Percentiles rank a stretch among this genome's conserved stretches.
Conservation (phyloP, 139 green algal genomes). For the Volvox reticuliferus region DNA sequence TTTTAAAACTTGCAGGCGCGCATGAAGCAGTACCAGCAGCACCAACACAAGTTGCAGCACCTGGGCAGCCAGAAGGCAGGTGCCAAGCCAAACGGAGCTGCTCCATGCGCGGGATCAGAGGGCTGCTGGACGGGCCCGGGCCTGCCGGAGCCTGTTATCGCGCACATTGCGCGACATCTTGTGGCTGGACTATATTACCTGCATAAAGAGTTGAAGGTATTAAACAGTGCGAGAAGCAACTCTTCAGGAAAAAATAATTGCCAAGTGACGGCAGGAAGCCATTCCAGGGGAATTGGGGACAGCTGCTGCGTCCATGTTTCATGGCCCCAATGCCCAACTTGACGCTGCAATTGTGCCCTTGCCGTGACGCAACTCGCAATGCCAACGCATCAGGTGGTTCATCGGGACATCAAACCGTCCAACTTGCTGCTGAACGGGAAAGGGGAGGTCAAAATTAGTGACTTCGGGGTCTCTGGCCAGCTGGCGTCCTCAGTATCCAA, state of each 20-base stretch:
- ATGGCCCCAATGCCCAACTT: too few relatives aligned
- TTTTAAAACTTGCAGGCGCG: constrained; percentile 4
- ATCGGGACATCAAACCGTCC: constrained; percentile 87
- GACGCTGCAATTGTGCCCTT: too few relatives aligned
- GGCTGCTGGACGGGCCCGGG: not conserved
- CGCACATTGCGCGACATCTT: constrained; percentile 66
- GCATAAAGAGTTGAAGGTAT: constrained; percentile 65
- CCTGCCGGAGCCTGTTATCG: constrained; percentile 64
- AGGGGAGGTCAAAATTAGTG: constrained; percentile 77
- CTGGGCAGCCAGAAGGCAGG: not conserved
- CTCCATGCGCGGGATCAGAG: not conserved
- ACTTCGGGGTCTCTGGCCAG: constrained; percentile 80
- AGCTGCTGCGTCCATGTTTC: too few relatives aligned
- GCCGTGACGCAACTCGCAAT: too few relatives aligned
- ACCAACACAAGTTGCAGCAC: constrained; percentile 21
- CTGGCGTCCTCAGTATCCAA: constrained; percentile 63
- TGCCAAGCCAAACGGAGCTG: not conserved
- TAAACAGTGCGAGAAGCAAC: too few relatives aligned
- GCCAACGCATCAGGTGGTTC: constrained; percentile 57
- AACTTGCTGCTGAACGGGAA: constrained; percentile 82
- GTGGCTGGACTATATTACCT: constrained; percentile 72
- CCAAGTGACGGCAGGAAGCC: too few relatives aligned
- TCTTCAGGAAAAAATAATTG: too few relatives aligned
- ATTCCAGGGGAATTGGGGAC: too few relatives aligned
- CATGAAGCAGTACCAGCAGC: constrained; percentile 36